Evolutionary conservation across 208 protist species (phyloP).

Genomic region (Balamuthia mandrillaris): DNA sequence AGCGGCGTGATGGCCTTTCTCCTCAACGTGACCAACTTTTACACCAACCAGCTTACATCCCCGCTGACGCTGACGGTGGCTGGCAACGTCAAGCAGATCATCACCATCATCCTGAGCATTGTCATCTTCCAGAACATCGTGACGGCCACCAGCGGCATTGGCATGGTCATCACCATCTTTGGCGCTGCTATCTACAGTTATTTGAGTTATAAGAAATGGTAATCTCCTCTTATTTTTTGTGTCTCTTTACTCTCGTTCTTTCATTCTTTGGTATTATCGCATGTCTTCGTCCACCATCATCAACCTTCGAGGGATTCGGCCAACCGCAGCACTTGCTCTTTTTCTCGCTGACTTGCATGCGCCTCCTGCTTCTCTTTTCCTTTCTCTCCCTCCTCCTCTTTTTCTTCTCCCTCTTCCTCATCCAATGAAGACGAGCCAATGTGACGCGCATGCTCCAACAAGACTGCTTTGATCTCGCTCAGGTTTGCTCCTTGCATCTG

Average conservation of each 20-base stretch:
- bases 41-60: conserved; percentile 43
- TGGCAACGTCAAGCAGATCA: conserved; percentile 53
- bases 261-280: not conserved
- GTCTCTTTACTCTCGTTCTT: not conserved
- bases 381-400: not conserved
- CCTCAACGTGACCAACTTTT: conserved; percentile 51
- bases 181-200: conserved; percentile 18
- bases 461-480: too few relatives aligned
- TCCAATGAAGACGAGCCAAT: too few relatives aligned
- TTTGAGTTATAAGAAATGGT: not conserved
- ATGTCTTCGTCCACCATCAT: not conserved
- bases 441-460: too few relatives aligned
- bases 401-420: not conserved
- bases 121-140: conserved; percentile 21
- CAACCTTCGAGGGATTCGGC: not conserved
- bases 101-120: conserved; percentile 42
- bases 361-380: not conserved
- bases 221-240: not conserved
- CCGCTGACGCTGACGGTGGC: conserved; percentile 43
- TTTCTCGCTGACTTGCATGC: not conserved
- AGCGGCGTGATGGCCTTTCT: conserved; percentile 45
- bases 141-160: conserved; percentile 22
- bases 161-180: conserved; percentile 5
- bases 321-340: not conserved
- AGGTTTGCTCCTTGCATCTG: not conserved